These are phyloP conservation scores for Ganoderma multipileum DNA, from an alignment of 1,284 basidiomycete genomes.

Conservation along the genomic window DNA sequence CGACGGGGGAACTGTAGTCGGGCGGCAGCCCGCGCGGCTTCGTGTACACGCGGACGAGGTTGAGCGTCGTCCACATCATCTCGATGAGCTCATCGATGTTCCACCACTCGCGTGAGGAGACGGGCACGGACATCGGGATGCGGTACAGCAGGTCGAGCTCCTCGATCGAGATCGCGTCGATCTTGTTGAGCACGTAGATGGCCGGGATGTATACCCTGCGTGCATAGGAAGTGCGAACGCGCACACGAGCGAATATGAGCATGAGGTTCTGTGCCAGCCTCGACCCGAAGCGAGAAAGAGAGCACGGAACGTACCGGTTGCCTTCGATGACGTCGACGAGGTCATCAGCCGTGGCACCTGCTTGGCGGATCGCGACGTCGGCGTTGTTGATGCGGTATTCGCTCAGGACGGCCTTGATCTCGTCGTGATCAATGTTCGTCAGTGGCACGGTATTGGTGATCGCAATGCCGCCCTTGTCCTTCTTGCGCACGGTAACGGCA, in stretches of 20 bases:
- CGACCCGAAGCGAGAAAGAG: conserved; percentile 11
- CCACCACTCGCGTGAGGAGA: conserved; percentile 94
- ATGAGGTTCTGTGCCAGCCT: background rate
- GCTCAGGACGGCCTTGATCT: conserved; percentile 94
- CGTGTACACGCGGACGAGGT: conserved; percentile 94
- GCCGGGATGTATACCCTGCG: conserved; percentile 92
- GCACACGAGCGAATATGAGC: background rate
- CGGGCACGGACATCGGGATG: conserved; percentile 95
- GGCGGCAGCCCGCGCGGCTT: conserved; percentile 92
- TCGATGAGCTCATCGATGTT: conserved; percentile 97
- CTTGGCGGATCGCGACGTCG: conserved; percentile 95
- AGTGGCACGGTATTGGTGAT: conserved; percentile 97
- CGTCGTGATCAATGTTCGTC: conserved; percentile 95
- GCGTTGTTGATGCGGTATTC: conserved; percentile 92
- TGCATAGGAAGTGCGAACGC: background rate
- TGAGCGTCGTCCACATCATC: conserved; percentile 89
- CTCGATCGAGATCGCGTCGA: conserved; percentile 98
- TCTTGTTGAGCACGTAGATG: conserved; percentile 91
- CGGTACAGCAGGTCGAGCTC: conserved; percentile 96
- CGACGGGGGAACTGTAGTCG: conserved; percentile 85
- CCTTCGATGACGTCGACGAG: conserved; percentile 97
- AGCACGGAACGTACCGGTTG: conserved; percentile 64
- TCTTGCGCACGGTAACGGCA: conserved; percentile 87
- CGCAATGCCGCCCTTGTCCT: conserved; percentile 94
- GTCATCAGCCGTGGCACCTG: conserved; percentile 94